These are phyloP conservation scores for Ophiostoma ulmi DNA, from an alignment of 2,329 filamentous ascomycete species.

Conservation along the genomic window DNA sequence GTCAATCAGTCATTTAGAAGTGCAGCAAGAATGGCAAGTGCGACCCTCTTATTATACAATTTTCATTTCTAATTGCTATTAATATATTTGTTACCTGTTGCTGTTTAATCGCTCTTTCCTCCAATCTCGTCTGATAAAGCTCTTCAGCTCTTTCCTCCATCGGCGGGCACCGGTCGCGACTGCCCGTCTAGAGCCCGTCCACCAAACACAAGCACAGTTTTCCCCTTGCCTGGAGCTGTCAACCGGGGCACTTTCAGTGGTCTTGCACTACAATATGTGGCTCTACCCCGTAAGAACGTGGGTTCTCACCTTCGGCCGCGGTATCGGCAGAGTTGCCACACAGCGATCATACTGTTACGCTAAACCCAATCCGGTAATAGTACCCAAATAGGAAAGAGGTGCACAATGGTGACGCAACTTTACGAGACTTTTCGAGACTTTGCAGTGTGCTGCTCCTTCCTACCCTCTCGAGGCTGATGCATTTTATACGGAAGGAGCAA, in stretches of 20 bases:
- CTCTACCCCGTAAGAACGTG: not conserved
- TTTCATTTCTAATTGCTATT: not conserved
- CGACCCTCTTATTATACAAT: not conserved
- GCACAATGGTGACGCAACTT: conserved; percentile 4
- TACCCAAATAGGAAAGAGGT: conserved; percentile 27
- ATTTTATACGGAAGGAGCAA: not conserved
- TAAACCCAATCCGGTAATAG: conserved; percentile 25
- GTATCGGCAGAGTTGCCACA: conserved; percentile 20
- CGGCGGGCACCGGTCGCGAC: conserved; percentile 9
- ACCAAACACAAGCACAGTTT: not conserved
- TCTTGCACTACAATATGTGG: not conserved
- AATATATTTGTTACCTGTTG: not conserved
- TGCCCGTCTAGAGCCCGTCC: not conserved
- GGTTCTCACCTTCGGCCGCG: conserved; percentile 15
- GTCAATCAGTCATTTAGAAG: not conserved
- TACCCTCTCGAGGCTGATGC: not conserved
- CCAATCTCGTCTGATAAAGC: not conserved
- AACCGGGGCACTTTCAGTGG: not conserved
- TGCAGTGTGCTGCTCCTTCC: not conserved
- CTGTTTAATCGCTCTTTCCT: not conserved
- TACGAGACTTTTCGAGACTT: not conserved
- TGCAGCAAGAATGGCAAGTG: not conserved
- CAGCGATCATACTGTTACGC: not conserved
- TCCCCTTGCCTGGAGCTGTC: not conserved
- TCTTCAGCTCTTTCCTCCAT: not conserved